Conservation (phyloP, 371 early-diverging fungal genomes). For the Fennellomyces sp. region DNA sequence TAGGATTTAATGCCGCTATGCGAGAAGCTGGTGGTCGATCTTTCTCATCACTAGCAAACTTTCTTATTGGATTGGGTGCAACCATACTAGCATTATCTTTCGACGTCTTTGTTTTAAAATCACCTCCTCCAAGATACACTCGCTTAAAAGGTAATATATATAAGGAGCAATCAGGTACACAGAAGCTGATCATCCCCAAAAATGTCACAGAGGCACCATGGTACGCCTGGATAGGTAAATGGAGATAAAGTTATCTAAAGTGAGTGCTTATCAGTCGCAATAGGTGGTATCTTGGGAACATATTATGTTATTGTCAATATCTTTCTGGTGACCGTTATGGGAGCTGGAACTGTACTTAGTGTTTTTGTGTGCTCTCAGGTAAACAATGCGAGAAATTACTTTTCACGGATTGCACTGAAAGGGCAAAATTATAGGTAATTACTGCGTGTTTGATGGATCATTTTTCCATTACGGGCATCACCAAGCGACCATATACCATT, state of each 20-base stretch:
- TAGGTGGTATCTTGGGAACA: constrained; percentile 52
- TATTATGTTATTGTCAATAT: constrained; percentile 56
- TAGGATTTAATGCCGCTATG: constrained; percentile 36
- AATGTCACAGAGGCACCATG: constrained; percentile 16
- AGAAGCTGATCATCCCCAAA: background rate
- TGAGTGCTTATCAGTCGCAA: background rate
- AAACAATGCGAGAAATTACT: too few species aligned
- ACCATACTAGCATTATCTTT: constrained; percentile 26
- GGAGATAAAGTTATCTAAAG: background rate
- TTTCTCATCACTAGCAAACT: constrained; percentile 28
- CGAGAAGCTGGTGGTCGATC: constrained; percentile 32
- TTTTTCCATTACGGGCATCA: constrained; percentile 46
- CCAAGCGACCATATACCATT: constrained; percentile 13
- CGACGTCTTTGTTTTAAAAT: constrained; percentile 24
- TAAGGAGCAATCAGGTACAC: background rate
- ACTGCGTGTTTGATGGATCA: constrained; percentile 58
- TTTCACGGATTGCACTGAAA: background rate
- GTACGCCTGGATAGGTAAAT: constrained; percentile 31
- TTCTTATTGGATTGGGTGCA: constrained; percentile 12
- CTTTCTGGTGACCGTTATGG: constrained; percentile 48
- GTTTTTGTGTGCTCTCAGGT: constrained; percentile 54
- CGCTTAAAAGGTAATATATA: constrained; percentile 24
- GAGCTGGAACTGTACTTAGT: constrained; percentile 52
- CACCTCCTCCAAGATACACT: constrained; percentile 18
- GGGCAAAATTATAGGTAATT: constrained; percentile 22